Base-by-base conservation (phyloP, 352 stramenopile species). In the Blastocystis hominis region DNA sequence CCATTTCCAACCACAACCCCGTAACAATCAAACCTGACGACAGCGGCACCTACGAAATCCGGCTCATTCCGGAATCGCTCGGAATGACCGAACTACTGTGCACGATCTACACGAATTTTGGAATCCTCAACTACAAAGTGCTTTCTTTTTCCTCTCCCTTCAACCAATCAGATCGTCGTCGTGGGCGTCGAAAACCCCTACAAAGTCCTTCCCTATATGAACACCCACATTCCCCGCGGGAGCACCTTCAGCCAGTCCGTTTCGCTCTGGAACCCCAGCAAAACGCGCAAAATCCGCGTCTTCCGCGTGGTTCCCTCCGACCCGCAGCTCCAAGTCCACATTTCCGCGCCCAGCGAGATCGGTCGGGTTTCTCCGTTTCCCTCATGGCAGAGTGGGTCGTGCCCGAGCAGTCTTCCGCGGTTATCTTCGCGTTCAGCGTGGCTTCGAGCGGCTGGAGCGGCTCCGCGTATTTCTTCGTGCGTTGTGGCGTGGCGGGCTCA, bases 61-160 rank as follows among this genome's bases (percentile, higher is more conserved):
- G 36, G 30, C 55, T 84, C 17, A 47, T 84, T 17, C 72, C 72
- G 17, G 20, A 64, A 15, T 24, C 30, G 9, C 3, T 84, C 38
- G 72, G 72, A 24, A 1, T 53, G 13, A 54, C 54, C 17, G 72
- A 84, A 30, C 24, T 68, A 38, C 13, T 30, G 2, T 84, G 72
- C 24, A 64, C n/a, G 47, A 46, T 84, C n/a, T 44, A 56, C 46
- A 84, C 72, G 2, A 84, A 84, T 40, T 66, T 84, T n/a, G 72
- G 72, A 17, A 24, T 46, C 46, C 20, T 84, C 46, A 17, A 84
- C 15, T 84, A 84, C 42, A 24, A 63, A 4, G 72, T 84, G 36
- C 24, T 30, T 30, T 30, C 2, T 36, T 7, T 72, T 3, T 46
- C 2, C 4, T 53, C 13, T 36, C 38, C n/a, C 0, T 36, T 15